phyloP scores from a whole-genome alignment of 148 eudicot species.

The Spergularia bocconei region DNA sequence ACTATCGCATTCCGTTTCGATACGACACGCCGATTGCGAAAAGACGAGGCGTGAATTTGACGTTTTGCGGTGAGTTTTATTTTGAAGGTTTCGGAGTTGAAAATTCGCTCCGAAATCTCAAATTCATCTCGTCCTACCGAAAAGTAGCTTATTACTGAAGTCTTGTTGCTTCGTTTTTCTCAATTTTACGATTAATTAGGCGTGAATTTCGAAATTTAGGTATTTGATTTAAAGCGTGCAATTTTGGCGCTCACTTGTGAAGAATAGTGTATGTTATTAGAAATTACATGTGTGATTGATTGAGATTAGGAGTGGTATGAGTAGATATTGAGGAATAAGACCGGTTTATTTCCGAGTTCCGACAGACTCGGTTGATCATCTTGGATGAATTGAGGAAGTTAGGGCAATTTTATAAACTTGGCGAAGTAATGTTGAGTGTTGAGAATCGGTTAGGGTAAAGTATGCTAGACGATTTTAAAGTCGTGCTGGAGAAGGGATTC shows the following conservation, averaged over 20 bases:
- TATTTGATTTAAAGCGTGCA: no score
- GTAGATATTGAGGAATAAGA: not conserved
- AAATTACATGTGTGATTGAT: not conserved
- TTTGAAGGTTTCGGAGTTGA: no score
- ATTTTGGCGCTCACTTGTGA: not conserved
- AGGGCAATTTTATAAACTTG: not conserved
- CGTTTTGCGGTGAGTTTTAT: no score
- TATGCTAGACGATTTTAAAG: not conserved
- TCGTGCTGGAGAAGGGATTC: not conserved
- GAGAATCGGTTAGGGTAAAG: not conserved
- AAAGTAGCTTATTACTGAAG: no score
- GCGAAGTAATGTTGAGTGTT: not conserved
- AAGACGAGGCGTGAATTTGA: no score
- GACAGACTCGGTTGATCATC: not conserved
- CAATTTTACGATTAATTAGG: not conserved
- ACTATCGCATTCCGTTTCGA: no score
- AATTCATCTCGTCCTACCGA: no score
- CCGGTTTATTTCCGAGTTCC: no score
- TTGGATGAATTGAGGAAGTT: not conserved
- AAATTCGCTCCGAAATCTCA: no score
- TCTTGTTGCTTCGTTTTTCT: not conserved
- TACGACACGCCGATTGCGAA: no score
- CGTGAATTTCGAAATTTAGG: no score
- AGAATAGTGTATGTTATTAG: not conserved
- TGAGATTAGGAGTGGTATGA: not conserved